Evolutionary conservation across 768 basidiomycete genomes (phyloP).

Genomic region (Leucogyrophana mollusca): DNA sequence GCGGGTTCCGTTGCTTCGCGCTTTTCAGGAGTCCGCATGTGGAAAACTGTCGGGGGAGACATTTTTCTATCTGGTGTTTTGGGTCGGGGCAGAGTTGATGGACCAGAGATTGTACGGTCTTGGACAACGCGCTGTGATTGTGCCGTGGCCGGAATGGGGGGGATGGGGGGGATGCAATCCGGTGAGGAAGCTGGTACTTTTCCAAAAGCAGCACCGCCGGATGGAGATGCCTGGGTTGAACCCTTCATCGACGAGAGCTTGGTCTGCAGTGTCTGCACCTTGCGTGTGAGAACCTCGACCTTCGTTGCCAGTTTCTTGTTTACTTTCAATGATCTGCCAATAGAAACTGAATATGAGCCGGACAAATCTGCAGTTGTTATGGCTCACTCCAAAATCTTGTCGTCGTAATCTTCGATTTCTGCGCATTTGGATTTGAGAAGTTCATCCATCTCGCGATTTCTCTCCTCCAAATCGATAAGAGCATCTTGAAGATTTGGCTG

Average conservation of each 20-base stretch:
- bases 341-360: conserved; percentile 6
- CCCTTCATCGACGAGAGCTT: conserved; percentile 60
- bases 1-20: conserved; percentile 30
- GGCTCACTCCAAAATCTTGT: conserved; percentile 73
- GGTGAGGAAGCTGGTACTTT: conserved; percentile 6
- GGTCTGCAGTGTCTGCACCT: conserved; percentile 67
- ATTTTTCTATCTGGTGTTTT: conserved; percentile 53
- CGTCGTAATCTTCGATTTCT: conserved; percentile 86
- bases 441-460: conserved; percentile 75
- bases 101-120: conserved; percentile 36
- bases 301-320: conserved; percentile 74
- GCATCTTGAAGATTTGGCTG: conserved; percentile 55
- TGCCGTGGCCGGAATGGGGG: conserved; percentile 13
- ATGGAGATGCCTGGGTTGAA: conserved; percentile 17
- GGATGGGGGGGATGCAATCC: conserved; percentile 17
- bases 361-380: conserved; percentile 2
- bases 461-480: conserved; percentile 62
- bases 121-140: conserved; percentile 11
- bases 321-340: conserved; percentile 66
- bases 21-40: conserved; percentile 50
- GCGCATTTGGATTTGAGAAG: conserved; percentile 64
- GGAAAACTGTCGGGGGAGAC: conserved; percentile 44
- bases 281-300: conserved; percentile 70
- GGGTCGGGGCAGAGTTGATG: conserved; percentile 41
- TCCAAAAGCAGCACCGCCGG: no score